These are phyloP conservation scores for Platanus orientalis DNA, from an alignment of 164 flowering plant species.

Conservation along the genomic window DNA sequence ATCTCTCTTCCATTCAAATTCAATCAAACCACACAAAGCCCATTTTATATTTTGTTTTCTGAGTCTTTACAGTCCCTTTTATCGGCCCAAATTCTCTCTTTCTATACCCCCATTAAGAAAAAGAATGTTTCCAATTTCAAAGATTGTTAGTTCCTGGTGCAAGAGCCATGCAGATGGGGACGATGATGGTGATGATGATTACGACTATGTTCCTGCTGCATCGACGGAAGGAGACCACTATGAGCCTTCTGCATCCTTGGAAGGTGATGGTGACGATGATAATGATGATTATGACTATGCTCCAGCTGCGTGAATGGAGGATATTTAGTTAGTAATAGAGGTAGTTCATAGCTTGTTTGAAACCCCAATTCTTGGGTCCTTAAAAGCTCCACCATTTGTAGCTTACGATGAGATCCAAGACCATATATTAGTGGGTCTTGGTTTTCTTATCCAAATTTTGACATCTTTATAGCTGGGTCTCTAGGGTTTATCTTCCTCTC, in stretches of 20 bases:
- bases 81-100: not conserved
- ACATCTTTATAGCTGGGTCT: too few species aligned
- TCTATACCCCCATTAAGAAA: not conserved
- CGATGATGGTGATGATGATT: constrained; percentile 1
- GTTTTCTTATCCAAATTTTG: too few species aligned
- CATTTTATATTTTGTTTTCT: not conserved
- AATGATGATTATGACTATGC: constrained; percentile 18
- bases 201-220: constrained; percentile 12
- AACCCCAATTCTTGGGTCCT: too few species aligned
- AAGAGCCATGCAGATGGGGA: constrained; percentile 16
- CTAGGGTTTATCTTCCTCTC: too few species aligned
- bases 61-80: not conserved
- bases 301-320: constrained; percentile 21
- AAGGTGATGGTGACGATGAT: constrained; percentile 12
- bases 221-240: not conserved
- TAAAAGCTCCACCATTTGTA: too few species aligned
- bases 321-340: too few species aligned
- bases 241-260: constrained; percentile 15
- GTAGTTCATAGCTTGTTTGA: too few species aligned
- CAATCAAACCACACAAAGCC: not conserved
- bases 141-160: constrained; percentile 7
- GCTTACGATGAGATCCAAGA: too few species aligned
- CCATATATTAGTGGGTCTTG: too few species aligned
- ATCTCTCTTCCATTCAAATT: not conserved
- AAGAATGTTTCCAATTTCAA: constrained; percentile 15